phyloP scores from a whole-genome alignment of 2,329 filamentous ascomycete species.

The Aspergillus uvarum region DNA sequence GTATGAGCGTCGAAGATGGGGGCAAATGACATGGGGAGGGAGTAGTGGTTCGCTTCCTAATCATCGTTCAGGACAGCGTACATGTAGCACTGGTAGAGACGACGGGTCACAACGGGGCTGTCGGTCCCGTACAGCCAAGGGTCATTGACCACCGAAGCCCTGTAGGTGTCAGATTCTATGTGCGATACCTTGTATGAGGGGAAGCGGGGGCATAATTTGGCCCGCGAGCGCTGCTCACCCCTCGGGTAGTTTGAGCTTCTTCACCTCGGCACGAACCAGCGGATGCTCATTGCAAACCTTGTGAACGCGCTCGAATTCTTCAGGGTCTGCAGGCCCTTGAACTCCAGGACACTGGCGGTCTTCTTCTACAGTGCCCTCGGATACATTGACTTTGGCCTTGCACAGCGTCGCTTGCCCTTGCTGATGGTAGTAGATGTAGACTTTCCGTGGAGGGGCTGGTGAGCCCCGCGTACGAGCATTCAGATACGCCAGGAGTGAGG shows the following conservation, averaged over 20 bases:
- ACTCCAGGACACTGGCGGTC: not conserved
- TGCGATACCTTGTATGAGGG: not conserved
- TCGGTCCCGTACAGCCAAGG: conserved; percentile 9
- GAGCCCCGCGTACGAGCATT: not conserved
- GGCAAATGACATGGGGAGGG: conserved; percentile 56
- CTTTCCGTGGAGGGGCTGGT: not conserved
- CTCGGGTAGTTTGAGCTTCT: not conserved
- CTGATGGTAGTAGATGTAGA: not conserved
- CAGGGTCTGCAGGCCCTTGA: not conserved
- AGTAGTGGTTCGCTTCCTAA: conserved; percentile 56
- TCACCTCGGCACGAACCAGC: not conserved
- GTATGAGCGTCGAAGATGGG: conserved; percentile 51
- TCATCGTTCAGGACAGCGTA: not conserved
- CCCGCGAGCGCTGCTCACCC: not conserved
- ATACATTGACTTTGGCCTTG: not conserved
- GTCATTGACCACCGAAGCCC: not conserved
- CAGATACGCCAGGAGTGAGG: not conserved
- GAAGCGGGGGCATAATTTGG: not conserved
- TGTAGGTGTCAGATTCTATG: not conserved
- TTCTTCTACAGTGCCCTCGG: not conserved
- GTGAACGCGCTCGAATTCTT: no score
- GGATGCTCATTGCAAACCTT: not conserved
- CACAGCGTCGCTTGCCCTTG: not conserved
- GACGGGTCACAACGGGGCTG: not conserved
- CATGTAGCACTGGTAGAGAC: conserved; percentile 4